phyloP scores from a whole-genome alignment of 208 protist species.

The Trypanosoma theileri region DNA sequence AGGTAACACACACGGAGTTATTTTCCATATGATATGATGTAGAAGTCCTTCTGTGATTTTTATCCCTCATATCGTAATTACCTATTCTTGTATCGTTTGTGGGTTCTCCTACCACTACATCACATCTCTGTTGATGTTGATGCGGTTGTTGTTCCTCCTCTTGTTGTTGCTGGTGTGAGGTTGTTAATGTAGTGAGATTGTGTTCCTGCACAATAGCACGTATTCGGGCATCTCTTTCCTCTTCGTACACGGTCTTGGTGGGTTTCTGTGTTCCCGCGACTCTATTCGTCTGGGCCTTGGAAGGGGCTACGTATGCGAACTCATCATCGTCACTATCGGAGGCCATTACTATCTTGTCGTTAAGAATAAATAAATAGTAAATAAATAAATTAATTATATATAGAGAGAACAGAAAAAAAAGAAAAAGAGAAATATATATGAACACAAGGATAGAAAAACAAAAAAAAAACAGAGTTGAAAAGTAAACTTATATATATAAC shows the following conservation, averaged over 20 bases:
- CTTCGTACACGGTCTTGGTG: slow-evolving; percentile 56
- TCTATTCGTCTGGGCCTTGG: slow-evolving; percentile 12
- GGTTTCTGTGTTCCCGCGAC: neutral
- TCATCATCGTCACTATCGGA: slow-evolving; percentile 9
- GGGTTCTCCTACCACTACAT: too few relatives aligned
- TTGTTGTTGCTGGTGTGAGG: neutral
- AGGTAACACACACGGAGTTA: too few relatives aligned
- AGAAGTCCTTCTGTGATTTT: too few relatives aligned
- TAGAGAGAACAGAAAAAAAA: slow-evolving; percentile 3
- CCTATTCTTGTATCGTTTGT: too few relatives aligned
- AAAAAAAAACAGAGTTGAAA: too few relatives aligned
- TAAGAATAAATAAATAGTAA: slow-evolving; percentile 2
- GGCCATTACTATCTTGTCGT: slow-evolving; percentile 5
- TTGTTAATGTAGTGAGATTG: neutral
- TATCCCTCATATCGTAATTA: too few relatives aligned
- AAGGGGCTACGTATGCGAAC: slow-evolving; percentile 25
- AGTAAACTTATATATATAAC: too few relatives aligned
- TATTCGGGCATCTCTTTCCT: slow-evolving; percentile 62
- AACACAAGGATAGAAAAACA: too few relatives aligned
- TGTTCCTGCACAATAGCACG: slow-evolving; percentile 27
- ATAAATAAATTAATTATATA: neutral
- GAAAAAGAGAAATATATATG: too few relatives aligned
- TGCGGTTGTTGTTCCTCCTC: neutral
- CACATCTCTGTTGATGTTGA: neutral
- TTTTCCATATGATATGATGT: too few relatives aligned